Evolutionary conservation across 2,329 filamentous ascomycete genomes (phyloP).

Genomic region (Hypomyces rosellus): DNA sequence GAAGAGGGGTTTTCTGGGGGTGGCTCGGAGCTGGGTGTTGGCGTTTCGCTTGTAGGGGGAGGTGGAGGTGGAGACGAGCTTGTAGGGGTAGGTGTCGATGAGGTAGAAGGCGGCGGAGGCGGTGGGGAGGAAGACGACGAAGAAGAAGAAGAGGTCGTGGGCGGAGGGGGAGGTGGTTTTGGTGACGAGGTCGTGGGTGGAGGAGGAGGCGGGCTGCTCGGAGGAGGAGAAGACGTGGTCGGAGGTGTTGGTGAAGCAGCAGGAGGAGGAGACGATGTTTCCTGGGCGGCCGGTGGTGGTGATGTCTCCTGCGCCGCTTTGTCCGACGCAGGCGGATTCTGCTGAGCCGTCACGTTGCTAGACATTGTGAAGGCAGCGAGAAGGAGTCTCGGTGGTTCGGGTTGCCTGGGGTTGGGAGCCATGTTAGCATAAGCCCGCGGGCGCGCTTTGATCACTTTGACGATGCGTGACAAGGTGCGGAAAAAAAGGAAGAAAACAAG

Average conservation of each 20-base stretch:
- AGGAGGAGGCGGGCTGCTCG: conserved; percentile 9
- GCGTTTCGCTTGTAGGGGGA: conserved; percentile 14
- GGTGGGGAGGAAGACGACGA: conserved; percentile 8
- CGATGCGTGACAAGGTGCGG: conserved; percentile 3
- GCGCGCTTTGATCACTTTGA: conserved; percentile 8
- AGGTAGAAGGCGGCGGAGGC: conserved; percentile 1
- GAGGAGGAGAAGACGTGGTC: conserved; percentile 7
- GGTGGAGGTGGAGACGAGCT: not conserved
- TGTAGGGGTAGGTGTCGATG: not conserved
- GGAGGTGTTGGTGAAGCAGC: conserved; percentile 5
- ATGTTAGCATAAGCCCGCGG: conserved; percentile 27
- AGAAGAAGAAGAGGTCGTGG: not conserved
- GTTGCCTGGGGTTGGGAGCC: conserved; percentile 24
- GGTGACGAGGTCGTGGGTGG: conserved; percentile 8
- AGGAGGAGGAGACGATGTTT: not conserved
- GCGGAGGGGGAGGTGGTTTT: conserved; percentile 1
- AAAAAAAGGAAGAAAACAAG: too few species aligned
- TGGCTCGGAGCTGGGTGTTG: not conserved
- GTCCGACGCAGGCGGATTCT: not conserved
- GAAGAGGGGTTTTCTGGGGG: not conserved
- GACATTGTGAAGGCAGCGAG: conserved; percentile 28
- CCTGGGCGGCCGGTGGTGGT: not conserved
- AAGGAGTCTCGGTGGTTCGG: conserved; percentile 9
- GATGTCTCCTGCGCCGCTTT: conserved; percentile 5
- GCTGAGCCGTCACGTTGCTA: conserved; percentile 13